phyloP scores from a whole-genome alignment of 75 land plant genomes.

The Larix kaempferi region DNA sequence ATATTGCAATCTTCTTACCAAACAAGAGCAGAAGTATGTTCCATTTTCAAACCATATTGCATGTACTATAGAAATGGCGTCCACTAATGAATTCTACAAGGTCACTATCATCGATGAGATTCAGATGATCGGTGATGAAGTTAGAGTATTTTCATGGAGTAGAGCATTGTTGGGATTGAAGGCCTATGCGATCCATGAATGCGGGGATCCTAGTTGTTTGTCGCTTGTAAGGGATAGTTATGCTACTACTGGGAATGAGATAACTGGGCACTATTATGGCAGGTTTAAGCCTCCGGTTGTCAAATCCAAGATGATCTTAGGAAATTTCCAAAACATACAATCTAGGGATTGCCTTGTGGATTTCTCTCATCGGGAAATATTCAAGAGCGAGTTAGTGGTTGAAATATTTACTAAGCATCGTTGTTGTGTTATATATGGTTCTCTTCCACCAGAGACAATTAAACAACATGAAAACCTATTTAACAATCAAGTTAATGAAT shows the following conservation, averaged over 20 bases:
- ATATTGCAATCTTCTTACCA: conserved; percentile 90
- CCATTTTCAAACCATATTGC: conserved; percentile 89
- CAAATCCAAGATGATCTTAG: conserved; percentile 71
- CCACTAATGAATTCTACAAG: conserved; percentile 61
- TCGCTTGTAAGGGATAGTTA: conserved; percentile 63
- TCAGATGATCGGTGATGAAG: conserved; percentile 87
- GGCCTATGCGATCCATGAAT: conserved; percentile 95
- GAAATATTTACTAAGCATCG: conserved; percentile 80
- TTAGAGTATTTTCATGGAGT: conserved; percentile 93
- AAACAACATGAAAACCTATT: conserved; percentile 88
- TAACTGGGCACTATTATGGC: conserved; percentile 65
- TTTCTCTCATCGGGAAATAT: conserved; percentile 92
- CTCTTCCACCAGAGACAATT: conserved; percentile 96
- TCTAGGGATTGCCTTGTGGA: conserved; percentile 96
- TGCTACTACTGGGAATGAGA: conserved; percentile 79
- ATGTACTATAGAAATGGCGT: conserved; percentile 96
- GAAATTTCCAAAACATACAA: conserved; percentile 60
- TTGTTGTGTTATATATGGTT: conserved; percentile 97
- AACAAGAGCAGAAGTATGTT: conserved; percentile 85
- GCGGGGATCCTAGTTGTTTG: conserved; percentile 96
- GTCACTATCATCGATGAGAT: conserved; percentile 96
- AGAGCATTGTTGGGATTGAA: conserved; percentile 84
- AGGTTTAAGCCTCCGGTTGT: conserved; percentile 90
- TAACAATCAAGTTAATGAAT: conserved; percentile 82
- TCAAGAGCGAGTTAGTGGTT: conserved; percentile 82